These are phyloP conservation scores for Komagataea norvegica DNA, from an alignment of 1,139 yeast genomes.

Conservation along the genomic window DNA sequence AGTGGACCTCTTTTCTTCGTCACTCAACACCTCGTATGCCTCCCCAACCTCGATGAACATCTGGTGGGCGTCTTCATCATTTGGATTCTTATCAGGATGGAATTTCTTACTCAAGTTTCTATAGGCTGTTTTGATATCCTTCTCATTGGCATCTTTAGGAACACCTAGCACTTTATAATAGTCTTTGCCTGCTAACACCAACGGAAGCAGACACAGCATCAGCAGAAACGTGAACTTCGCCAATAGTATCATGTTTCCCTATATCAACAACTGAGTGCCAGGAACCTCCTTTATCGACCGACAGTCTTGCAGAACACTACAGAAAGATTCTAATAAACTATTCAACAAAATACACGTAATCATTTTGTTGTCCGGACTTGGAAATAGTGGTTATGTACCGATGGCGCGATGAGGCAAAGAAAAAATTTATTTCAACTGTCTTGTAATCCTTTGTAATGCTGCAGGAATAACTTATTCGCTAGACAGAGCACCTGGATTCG, in stretches of 20 bases:
- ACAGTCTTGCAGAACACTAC: no score
- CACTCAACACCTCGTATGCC: conserved; percentile 85
- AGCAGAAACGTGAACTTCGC: conserved; percentile 3
- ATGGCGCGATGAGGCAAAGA: conserved; percentile 7
- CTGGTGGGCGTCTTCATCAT: conserved; percentile 75
- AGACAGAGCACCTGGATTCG: no score
- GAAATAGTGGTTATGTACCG: background rate
- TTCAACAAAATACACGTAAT: conserved; percentile 8
- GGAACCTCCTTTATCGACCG: background rate
- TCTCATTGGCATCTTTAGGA: conserved; percentile 61
- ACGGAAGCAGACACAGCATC: conserved; percentile 2
- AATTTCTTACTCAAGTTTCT: conserved; percentile 77
- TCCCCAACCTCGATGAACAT: conserved; percentile 88
- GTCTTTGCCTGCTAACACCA: conserved; percentile 26
- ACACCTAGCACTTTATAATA: conserved; percentile 61
- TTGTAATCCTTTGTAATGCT: no score
- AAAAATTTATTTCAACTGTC: no score
- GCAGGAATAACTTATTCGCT: no score
- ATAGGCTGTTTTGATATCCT: conserved; percentile 84
- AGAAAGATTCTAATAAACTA: background rate
- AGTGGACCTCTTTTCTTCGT: conserved; percentile 61
- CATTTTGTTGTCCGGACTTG: conserved; percentile 9
- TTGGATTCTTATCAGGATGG: conserved; percentile 93
- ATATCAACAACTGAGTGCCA: background rate
- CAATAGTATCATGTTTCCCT: conserved; percentile 6